phyloP scores from a whole-genome alignment of 2,329 filamentous ascomycete genomes.

The Chaetomium olivaceum region DNA sequence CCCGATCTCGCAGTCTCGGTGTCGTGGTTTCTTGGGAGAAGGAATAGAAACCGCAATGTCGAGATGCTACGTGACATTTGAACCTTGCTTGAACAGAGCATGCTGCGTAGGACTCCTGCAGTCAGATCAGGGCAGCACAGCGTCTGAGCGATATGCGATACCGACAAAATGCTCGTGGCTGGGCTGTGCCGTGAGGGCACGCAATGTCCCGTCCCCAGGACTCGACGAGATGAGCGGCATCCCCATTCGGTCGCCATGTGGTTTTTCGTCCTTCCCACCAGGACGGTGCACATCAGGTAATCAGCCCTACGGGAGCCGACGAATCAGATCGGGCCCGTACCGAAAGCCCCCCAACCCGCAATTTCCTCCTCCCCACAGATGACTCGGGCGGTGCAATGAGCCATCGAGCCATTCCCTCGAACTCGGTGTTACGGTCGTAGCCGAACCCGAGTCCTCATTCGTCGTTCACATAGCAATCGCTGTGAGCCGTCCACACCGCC shows the following conservation, averaged over 20 bases:
- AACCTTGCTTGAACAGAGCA: constrained; percentile 12
- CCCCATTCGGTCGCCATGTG: constrained; percentile 20
- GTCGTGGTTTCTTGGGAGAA: neutral
- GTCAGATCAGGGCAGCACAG: constrained; percentile 17
- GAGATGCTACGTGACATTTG: constrained; percentile 17
- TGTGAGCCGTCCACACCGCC: constrained; percentile 15
- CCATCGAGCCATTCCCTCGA: neutral
- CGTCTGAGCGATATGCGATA: neutral
- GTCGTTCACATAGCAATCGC: neutral
- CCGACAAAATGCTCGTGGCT: constrained; percentile 24
- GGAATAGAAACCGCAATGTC: neutral
- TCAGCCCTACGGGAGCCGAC: constrained; percentile 23
- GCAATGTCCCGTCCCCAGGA: neutral
- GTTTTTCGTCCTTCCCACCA: neutral
- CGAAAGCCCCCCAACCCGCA: constrained; percentile 5
- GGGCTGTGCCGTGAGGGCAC: constrained; percentile 13
- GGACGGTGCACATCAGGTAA: constrained; percentile 13
- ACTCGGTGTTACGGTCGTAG: constrained; percentile 15
- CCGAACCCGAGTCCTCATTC: constrained; percentile 2
- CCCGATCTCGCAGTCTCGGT: neutral
- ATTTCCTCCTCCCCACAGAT: constrained; percentile 3
- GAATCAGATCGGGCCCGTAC: constrained; percentile 15
- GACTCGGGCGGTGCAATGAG: constrained; percentile 5
- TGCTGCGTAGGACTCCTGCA: constrained; percentile 10
- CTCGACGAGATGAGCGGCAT: neutral